Base-by-base conservation (phyloP, 352 stramenopile species). In the Thraustotheca clavata region DNA sequence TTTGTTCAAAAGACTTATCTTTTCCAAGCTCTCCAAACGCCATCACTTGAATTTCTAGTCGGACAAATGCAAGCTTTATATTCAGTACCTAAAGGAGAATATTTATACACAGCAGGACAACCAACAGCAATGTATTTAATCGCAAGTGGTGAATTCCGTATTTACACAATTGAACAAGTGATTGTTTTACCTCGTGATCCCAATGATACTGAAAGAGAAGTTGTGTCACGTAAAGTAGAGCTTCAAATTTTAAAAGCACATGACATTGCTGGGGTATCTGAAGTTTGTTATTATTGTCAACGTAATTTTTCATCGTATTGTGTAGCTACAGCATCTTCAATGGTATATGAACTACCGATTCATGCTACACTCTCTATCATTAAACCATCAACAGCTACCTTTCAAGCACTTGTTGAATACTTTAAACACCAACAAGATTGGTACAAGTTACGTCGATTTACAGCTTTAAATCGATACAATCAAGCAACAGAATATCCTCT, bases 401-500 rank as follows among this genome's bases (percentile, higher is more conserved):
- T 74, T 0, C 50, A 66, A 22, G 52, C 76, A 32, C 61, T 86
- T 31, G 49, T 76, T 16, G 75, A 86, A 20, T 74, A 72, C 54
- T 69, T 85, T 11, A 38, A 69, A 3, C 57, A 69, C 1, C 76
- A 82, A 49, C 71, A 76, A 22, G 67, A 72, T 5, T 88, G 79
- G 79, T 77, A 77, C 63, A 79, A 86, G 49, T 38, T 79, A 29
- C 69, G 75, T 9, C 73, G 73, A 47, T 83, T 79, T 65, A 86
- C 79, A 55, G 76, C 76, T 22, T 41, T 86, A 47, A 83, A 83
- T 43, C 79, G 79, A 46, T 71, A 77, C 68, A 86, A 83, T 52
- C 74, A 39, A n/a, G 59, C 73, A 41, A 67, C 48, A 26, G 78
- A 78, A 24, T 70, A 73, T 48, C 68, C 67, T 34, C 41, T 88